Evolutionary conservation across 2,329 filamentous ascomycete genomes (phyloP).

Genomic region (Arthroderma uncinatum): DNA sequence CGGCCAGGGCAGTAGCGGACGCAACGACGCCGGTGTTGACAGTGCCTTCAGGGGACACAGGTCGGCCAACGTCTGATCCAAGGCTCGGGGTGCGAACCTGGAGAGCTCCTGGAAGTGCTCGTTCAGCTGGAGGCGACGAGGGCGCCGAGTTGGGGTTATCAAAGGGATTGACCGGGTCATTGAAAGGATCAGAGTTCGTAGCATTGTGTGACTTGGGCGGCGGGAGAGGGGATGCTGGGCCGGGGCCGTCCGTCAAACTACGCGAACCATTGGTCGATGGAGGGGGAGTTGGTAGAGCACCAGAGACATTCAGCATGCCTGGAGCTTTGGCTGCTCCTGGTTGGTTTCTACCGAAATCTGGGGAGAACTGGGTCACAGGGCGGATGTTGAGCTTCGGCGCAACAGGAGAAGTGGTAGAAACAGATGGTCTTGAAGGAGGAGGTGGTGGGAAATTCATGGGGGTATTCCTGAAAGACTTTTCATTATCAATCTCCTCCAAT

Average conservation of each 20-base stretch:
- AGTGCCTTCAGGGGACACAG: constrained; percentile 30
- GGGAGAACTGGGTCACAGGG: constrained; percentile 72
- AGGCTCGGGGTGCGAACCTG: constrained; percentile 29
- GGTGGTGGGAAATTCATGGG: constrained; percentile 24
- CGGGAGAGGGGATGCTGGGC: constrained; percentile 25
- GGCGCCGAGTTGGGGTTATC: constrained; percentile 47
- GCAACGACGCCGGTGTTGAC: constrained; percentile 30
- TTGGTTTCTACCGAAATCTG: constrained; percentile 44
- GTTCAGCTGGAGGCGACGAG: constrained; percentile 15
- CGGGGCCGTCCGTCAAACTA: constrained; percentile 24
- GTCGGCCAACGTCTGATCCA: constrained; percentile 33
- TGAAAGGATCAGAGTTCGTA: constrained; percentile 36
- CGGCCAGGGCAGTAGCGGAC: constrained; percentile 32
- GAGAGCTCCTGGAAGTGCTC: constrained; percentile 10
- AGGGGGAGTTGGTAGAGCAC: constrained; percentile 18
- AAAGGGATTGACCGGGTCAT: constrained; percentile 59
- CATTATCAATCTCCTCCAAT: constrained; percentile 45
- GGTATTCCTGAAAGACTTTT: constrained; percentile 44
- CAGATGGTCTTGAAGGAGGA: constrained; percentile 19
- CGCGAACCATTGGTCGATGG: constrained; percentile 21
- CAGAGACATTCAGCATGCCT: constrained; percentile 14
- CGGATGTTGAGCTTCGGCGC: constrained; percentile 77
- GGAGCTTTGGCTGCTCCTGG: constrained; percentile 13
- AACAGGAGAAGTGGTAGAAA: constrained; percentile 33
- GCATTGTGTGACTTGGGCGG: constrained; percentile 25